phyloP scores from a whole-genome alignment of 352 stramenopile genomes.

The Phytophthora pistaciae region DNA sequence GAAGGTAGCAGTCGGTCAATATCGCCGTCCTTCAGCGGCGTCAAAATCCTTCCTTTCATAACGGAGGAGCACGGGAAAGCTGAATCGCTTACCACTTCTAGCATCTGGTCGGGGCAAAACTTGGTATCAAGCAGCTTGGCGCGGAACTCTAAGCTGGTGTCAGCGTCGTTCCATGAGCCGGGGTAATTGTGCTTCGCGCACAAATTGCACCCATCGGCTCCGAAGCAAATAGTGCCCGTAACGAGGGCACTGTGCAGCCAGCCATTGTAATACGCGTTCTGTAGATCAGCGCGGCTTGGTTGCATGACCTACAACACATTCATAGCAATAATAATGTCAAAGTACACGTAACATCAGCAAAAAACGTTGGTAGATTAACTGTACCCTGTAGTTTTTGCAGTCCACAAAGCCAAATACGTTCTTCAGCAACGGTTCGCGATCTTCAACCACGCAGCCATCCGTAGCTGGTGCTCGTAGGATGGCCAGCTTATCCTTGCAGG shows the following conservation, averaged over 20 bases:
- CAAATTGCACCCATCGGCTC: too few relatives aligned
- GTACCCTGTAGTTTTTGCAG: slow-evolving; percentile 4
- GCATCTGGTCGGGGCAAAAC: neutral
- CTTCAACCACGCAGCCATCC: neutral
- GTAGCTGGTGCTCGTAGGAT: neutral
- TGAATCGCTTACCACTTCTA: neutral
- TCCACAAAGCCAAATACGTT: slow-evolving; percentile 3
- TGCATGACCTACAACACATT: too few relatives aligned
- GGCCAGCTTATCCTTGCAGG: neutral
- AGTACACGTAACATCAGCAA: neutral
- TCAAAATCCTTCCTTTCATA: neutral
- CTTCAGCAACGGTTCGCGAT: neutral
- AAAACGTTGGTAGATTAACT: neutral
- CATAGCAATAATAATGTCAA: neutral
- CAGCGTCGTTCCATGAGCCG: too few relatives aligned
- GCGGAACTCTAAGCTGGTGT: neutral
- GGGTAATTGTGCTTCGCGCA: too few relatives aligned
- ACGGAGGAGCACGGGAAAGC: neutral
- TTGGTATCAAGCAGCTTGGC: neutral
- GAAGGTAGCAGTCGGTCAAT: neutral
- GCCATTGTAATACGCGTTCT: too few relatives aligned
- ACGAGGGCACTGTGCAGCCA: too few relatives aligned
- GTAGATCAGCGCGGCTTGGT: too few relatives aligned
- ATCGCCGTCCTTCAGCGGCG: neutral
- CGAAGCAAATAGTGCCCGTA: too few relatives aligned